These are phyloP conservation scores for Paracoccidioides brasiliensis DNA, from an alignment of 2,329 filamentous ascomycete species.

Conservation along the genomic window DNA sequence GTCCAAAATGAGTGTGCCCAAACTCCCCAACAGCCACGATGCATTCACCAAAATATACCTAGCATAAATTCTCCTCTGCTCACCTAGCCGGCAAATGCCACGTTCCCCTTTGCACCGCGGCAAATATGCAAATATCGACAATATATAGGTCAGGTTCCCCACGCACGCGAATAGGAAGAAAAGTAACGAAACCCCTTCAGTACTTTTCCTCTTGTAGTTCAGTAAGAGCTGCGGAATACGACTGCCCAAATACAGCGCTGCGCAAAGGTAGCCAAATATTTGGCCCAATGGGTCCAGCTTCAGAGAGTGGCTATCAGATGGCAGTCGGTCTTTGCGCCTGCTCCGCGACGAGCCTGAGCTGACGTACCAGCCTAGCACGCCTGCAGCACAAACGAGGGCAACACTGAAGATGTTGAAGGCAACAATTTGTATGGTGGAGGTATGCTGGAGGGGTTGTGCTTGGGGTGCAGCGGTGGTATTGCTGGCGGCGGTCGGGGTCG, in stretches of 20 bases:
- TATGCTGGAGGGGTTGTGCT: constrained; percentile 10
- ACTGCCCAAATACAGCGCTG: constrained; percentile 74
- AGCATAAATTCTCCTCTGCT: constrained; percentile 55
- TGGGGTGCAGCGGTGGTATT: constrained; percentile 10
- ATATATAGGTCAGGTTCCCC: constrained; percentile 84
- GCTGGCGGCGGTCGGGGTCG: constrained; percentile 15
- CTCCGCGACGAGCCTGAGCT: constrained; percentile 37
- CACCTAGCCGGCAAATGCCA: constrained; percentile 47
- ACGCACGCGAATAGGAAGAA: constrained; percentile 97
- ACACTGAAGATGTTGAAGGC: constrained; percentile 65
- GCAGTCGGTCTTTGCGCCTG: constrained; percentile 10
- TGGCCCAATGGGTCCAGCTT: constrained; percentile 69
- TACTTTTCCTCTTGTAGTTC: constrained; percentile 85
- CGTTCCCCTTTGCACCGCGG: constrained; percentile 45
- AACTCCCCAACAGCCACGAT: constrained; percentile 79
- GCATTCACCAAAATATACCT: constrained; percentile 79
- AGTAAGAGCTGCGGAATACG: constrained; percentile 81
- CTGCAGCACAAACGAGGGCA: constrained; percentile 69
- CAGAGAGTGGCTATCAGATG: constrained; percentile 30
- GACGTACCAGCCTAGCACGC: constrained; percentile 75
- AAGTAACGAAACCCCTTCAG: constrained; percentile 81
- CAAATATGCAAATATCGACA: constrained; percentile 83
- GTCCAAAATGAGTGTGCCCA: constrained; percentile 77
- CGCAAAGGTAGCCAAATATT: constrained; percentile 86
- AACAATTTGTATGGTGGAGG: constrained; percentile 36